Percentiles rank a stretch among this genome's conserved stretches.
Evolutionary conservation across 1,284 basidiomycete genomes (phyloP).

Genomic region (Cutaneotrichosporon sp.): DNA sequence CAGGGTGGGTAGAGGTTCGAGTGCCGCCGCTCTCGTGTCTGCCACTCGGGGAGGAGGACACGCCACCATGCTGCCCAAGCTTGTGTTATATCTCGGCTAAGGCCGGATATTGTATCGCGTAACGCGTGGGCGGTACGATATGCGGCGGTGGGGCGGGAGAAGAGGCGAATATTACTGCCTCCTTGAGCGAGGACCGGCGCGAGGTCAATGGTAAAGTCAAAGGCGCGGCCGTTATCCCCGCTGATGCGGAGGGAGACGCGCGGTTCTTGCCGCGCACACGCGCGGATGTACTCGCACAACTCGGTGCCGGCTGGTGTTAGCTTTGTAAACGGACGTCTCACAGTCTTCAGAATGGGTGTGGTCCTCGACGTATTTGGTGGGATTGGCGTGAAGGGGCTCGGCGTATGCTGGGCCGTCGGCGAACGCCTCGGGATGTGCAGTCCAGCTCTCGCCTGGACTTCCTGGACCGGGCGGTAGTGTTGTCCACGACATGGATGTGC

Average conservation of each 20-base stretch:
- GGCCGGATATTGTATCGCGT: not conserved
- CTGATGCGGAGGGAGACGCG: not conserved
- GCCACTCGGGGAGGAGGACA: not conserved
- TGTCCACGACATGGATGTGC: not conserved
- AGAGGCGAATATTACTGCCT: not conserved
- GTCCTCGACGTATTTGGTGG: not conserved
- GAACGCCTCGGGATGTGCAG: not conserved
- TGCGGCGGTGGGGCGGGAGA: not conserved
- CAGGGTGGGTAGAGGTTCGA: not conserved
- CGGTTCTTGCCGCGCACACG: not conserved
- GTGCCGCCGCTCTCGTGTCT: not conserved
- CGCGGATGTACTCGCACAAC: not conserved
- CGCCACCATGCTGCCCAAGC: not conserved
- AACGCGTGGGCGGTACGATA: not conserved
- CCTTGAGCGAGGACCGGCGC: not conserved
- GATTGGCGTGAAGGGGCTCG: not conserved
- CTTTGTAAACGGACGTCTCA: not conserved
- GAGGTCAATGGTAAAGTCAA: slow-evolving; percentile 6
- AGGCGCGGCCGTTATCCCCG: not conserved
- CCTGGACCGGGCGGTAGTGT: not conserved
- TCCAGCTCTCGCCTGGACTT: not conserved
- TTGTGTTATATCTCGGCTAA: not conserved
- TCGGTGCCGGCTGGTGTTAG: not conserved
- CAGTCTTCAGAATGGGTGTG: not conserved
- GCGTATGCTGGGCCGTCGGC: not conserved